Evolutionary conservation across 2,329 filamentous ascomycete genomes (phyloP).

Genomic region (Trichoderma koningiopsis): DNA sequence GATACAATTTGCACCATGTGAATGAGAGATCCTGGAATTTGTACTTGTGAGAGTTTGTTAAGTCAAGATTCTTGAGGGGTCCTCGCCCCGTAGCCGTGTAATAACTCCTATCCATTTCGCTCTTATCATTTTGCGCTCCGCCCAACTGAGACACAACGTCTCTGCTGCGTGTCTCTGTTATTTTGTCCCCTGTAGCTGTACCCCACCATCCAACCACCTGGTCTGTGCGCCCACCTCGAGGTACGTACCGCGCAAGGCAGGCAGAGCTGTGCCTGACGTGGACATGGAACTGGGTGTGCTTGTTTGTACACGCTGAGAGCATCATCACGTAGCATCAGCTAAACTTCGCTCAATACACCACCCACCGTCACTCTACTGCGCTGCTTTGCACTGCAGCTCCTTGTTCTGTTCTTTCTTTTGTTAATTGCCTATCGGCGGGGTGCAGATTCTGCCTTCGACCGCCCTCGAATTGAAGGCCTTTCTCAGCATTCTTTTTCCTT

Average conservation of each 20-base stretch:
- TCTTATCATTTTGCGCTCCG: background rate
- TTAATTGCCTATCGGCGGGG: background rate
- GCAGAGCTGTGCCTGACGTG: constrained; percentile 45
- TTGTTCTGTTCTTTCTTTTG: constrained; percentile 27
- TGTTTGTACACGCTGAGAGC: constrained; percentile 34
- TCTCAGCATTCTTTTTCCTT: constrained; percentile 12
- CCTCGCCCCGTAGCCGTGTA: background rate
- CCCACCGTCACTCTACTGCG: background rate
- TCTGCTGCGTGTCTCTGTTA: background rate
- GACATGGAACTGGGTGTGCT: constrained; percentile 48
- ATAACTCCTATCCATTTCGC: background rate
- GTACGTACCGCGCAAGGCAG: constrained; percentile 42
- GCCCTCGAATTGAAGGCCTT: background rate
- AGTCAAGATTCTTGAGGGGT: no score
- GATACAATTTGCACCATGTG: no score
- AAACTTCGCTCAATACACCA: background rate
- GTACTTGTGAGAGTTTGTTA: no score
- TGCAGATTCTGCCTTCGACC: background rate
- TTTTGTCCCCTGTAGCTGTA: constrained; percentile 2
- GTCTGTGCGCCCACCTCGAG: constrained; percentile 33
- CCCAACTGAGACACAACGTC: background rate
- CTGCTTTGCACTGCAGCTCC: constrained; percentile 14
- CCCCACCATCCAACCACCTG: constrained; percentile 24
- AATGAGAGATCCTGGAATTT: no score
- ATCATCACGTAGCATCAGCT: constrained; percentile 31